phyloP scores from a whole-genome alignment of 2,329 filamentous ascomycete genomes.

The Monilinia vaccinii-corymbosi region DNA sequence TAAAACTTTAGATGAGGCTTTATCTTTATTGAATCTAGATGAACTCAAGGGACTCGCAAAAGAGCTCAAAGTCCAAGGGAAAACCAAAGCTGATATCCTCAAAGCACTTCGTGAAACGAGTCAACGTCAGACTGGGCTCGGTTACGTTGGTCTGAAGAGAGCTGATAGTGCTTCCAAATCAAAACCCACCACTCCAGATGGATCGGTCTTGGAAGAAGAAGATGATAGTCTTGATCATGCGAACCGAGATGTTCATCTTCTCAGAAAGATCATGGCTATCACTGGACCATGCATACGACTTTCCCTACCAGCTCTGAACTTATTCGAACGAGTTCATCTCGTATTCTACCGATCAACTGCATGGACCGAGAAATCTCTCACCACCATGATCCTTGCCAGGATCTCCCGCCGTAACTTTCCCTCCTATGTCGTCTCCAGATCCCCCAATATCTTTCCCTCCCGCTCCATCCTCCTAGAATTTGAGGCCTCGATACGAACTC shows the following conservation, averaged over 20 bases:
- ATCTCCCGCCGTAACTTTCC: slow-evolving; percentile 85
- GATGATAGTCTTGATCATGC: slow-evolving; percentile 40
- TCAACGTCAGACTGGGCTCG: slow-evolving; percentile 65
- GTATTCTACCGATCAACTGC: slow-evolving; percentile 94
- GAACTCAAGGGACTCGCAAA: slow-evolving; percentile 80
- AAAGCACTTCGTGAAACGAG: slow-evolving; percentile 66
- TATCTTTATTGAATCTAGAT: slow-evolving; percentile 71
- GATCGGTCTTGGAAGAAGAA: slow-evolving; percentile 31
- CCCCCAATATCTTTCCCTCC: slow-evolving; percentile 78
- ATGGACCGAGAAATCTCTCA: slow-evolving; percentile 96
- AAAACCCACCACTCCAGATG: slow-evolving; percentile 10
- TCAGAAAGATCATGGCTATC: slow-evolving; percentile 65
- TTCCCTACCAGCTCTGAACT: slow-evolving; percentile 58
- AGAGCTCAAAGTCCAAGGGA: slow-evolving; percentile 77
- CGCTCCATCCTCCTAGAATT: slow-evolving; percentile 74
- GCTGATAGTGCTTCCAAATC: slow-evolving; percentile 26
- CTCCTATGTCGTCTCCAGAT: slow-evolving; percentile 80
- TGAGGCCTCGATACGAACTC: slow-evolving; percentile 73
- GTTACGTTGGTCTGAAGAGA: slow-evolving; percentile 56
- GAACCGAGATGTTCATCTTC: slow-evolving; percentile 66
- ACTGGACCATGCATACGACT: slow-evolving; percentile 81
- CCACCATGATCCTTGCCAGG: slow-evolving; percentile 86
- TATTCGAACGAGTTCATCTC: slow-evolving; percentile 90
- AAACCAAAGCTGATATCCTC: slow-evolving; percentile 75
- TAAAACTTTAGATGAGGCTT: slow-evolving; percentile 71